Conservation (phyloP, 2,329 filamentous ascomycete species). For the Diaporthe capsici region DNA sequence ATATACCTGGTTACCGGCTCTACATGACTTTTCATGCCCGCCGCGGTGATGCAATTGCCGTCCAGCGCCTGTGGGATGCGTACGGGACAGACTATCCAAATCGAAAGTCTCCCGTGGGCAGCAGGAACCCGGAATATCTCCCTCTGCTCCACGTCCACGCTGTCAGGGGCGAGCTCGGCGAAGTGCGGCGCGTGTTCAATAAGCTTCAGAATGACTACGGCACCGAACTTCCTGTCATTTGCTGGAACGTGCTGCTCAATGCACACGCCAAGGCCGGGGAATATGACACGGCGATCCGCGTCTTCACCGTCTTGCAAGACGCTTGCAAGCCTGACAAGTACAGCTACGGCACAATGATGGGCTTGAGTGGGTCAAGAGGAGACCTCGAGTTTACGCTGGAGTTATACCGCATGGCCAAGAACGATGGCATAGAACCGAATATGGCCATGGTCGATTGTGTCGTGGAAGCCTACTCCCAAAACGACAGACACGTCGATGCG, state of each 20-base stretch:
- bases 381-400: conserved; percentile 79
- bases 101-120: neutral
- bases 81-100: conserved; percentile 53
- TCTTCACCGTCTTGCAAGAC: conserved; percentile 72
- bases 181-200: conserved; percentile 73
- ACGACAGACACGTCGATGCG: conserved; percentile 68
- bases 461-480: conserved; percentile 76
- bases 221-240: conserved; percentile 68
- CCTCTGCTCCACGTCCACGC: conserved; percentile 81
- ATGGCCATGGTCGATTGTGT: conserved; percentile 74
- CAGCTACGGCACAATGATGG: conserved; percentile 82
- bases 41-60: conserved; percentile 61
- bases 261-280: conserved; percentile 77
- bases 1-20: conserved; percentile 61
- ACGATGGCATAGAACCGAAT: conserved; percentile 64
- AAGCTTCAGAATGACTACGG: conserved; percentile 70
- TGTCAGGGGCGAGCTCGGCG: conserved; percentile 72
- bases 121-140: conserved; percentile 30
- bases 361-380: conserved; percentile 77
- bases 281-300: conserved; percentile 73
- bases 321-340: conserved; percentile 69
- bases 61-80: conserved; percentile 61
- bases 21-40: conserved; percentile 64
- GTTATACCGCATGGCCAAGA: conserved; percentile 74
- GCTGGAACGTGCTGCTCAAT: conserved; percentile 85